Conservation (phyloP, 2,329 filamentous ascomycete genomes). For the Claviceps pusilla region DNA sequence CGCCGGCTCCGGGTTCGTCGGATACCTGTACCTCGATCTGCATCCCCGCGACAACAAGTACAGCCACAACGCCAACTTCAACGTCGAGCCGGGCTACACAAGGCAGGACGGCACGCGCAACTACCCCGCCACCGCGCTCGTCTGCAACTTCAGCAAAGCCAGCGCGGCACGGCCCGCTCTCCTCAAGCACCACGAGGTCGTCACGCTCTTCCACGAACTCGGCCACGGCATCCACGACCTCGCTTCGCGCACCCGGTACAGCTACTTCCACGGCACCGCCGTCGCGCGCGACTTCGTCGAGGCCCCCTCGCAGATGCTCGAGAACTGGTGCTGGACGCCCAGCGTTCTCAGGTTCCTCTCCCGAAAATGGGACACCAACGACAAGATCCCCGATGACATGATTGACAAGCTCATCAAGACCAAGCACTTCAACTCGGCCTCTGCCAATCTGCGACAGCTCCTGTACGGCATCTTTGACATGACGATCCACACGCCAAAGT, state of each 20-base stretch:
- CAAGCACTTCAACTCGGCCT: conserved; percentile 66
- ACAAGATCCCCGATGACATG: conserved; percentile 59
- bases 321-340: conserved; percentile 63
- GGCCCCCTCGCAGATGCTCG: conserved; percentile 57
- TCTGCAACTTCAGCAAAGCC: conserved; percentile 77
- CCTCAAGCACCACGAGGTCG: conserved; percentile 69
- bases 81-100: conserved; percentile 57
- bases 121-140: conserved; percentile 64
- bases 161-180: conserved; percentile 61
- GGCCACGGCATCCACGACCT: conserved; percentile 59
- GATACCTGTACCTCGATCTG: conserved; percentile 71
- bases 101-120: conserved; percentile 52
- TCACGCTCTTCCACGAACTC: conserved; percentile 68
- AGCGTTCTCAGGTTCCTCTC: conserved; percentile 51
- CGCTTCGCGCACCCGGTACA: conserved; percentile 45
- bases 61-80: conserved; percentile 74
- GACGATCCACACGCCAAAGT: conserved; percentile 56
- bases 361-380: conserved; percentile 55
- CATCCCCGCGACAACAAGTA: conserved; percentile 73
- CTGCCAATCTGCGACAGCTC: conserved; percentile 64
- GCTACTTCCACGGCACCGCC: conserved; percentile 52
- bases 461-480: conserved; percentile 77
- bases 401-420: conserved; percentile 60
- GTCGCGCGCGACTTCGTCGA: conserved; percentile 57
- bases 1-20: conserved; percentile 58